These are phyloP conservation scores for Alternaria rosae DNA, from an alignment of 2,329 filamentous ascomycete species.

Conservation along the genomic window DNA sequence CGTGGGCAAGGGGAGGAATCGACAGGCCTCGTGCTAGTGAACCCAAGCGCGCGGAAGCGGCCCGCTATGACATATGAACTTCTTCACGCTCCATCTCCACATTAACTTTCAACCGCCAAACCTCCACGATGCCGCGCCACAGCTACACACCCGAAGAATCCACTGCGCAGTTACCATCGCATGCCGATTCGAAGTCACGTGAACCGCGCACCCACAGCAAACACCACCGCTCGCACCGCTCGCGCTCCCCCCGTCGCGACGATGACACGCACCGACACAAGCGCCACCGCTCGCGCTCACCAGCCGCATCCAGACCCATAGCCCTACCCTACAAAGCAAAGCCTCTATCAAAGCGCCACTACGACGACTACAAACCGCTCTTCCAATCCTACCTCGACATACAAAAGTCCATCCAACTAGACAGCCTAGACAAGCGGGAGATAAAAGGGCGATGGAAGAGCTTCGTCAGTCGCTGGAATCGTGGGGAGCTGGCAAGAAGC, in stretches of 20 bases:
- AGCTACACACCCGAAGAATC: slow-evolving; percentile 2
- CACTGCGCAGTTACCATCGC: slow-evolving; percentile 1
- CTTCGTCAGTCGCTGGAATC: slow-evolving; percentile 90
- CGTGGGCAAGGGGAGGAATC: too few relatives aligned
- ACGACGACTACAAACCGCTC: slow-evolving; percentile 70
- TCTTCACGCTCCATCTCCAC: neutral
- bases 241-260: slow-evolving; percentile 42
- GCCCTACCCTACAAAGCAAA: slow-evolving; percentile 70
- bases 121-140: slow-evolving; percentile 6
- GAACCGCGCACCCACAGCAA: slow-evolving; percentile 44
- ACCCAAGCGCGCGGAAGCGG: neutral
- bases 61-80: neutral
- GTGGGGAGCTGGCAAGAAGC: slow-evolving; percentile 81
- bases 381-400: slow-evolving; percentile 87
- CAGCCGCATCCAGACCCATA: slow-evolving; percentile 31
- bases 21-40: too few relatives aligned
- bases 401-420: slow-evolving; percentile 78
- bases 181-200: neutral
- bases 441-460: slow-evolving; percentile 89
- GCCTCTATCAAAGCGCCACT: slow-evolving; percentile 72
- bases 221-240: slow-evolving; percentile 49
- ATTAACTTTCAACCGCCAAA: neutral
- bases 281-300: slow-evolving; percentile 43
- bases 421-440: slow-evolving; percentile 76
- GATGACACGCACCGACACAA: slow-evolving; percentile 33